Conservation (phyloP, 352 stramenopile species). For the Globisporangium cystogenes region DNA sequence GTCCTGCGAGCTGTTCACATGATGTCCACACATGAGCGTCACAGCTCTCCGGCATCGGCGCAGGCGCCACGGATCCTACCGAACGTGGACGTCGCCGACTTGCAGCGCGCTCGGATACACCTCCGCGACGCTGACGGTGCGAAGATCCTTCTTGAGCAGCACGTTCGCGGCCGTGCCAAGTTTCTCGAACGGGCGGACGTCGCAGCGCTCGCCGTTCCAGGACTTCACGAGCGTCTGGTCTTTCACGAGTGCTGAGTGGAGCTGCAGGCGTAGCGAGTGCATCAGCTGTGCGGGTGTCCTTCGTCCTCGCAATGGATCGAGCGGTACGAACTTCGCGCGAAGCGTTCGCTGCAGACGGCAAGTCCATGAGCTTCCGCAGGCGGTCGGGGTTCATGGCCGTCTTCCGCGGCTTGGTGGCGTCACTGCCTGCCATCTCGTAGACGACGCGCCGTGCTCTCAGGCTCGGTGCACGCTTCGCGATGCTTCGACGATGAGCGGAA, state of each 20-base stretch:
- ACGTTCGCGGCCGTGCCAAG: conserved; percentile 24
- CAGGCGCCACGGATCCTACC: conserved; percentile 2
- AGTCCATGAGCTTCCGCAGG: conserved; percentile 60
- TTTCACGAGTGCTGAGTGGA: conserved; percentile 32
- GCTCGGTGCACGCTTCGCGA: too few relatives aligned
- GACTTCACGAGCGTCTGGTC: conserved; percentile 32
- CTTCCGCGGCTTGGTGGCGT: conserved; percentile 22
- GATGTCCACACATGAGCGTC: neutral
- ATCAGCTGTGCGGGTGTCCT: too few relatives aligned
- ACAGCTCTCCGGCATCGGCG: neutral
- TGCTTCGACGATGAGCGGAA: too few relatives aligned
- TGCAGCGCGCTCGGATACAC: conserved; percentile 15
- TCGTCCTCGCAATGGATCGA: neutral
- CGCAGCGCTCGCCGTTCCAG: conserved; percentile 60
- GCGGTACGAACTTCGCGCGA: conserved; percentile 17
- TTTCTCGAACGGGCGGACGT: conserved; percentile 42
- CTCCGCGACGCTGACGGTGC: conserved; percentile 19
- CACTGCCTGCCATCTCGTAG: conserved; percentile 4
- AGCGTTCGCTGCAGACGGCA: conserved; percentile 32
- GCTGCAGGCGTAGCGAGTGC: neutral
- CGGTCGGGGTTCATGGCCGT: conserved; percentile 46
- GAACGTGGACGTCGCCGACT: conserved; percentile 10
- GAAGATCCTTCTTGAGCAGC: conserved; percentile 28
- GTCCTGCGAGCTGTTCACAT: conserved; percentile 4
- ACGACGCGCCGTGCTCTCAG: neutral